Conservation (phyloP, 2,329 filamentous ascomycete species). For the Orbilia javanica region DNA sequence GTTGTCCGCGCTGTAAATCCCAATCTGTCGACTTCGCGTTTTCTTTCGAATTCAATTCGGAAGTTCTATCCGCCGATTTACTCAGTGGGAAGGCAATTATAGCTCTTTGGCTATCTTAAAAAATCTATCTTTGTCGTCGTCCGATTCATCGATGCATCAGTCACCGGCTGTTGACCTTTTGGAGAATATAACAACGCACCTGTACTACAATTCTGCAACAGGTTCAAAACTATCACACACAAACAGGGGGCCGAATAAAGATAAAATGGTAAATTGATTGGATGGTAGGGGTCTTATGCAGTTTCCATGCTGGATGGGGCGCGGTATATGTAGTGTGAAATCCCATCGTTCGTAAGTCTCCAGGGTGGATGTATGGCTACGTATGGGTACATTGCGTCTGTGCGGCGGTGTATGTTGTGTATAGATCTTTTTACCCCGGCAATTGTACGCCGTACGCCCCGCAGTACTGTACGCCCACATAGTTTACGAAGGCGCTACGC, state of each 20-base stretch:
- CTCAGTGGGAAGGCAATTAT: constrained; percentile 17
- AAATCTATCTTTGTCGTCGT: constrained; percentile 23
- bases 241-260: neutral
- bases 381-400: neutral
- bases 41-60: neutral
- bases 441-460: neutral
- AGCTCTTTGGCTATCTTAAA: neutral
- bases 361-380: neutral
- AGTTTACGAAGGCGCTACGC: constrained; percentile 4
- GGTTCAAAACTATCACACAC: neutral
- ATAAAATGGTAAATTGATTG: neutral
- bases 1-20: neutral
- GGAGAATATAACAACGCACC: constrained; percentile 10
- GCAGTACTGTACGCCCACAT: neutral
- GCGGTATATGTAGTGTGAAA: neutral
- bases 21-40: constrained; percentile 39
- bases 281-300: neutral
- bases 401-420: neutral
- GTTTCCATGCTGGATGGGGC: neutral
- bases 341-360: neutral
- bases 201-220: constrained; percentile 10
- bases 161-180: neutral
- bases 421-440: neutral
- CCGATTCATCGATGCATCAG: neutral
- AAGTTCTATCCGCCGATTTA: constrained; percentile 1